Evolutionary conservation across 2,329 filamentous ascomycete genomes (phyloP).

Genomic region (Ophiocordyceps unilateralis): DNA sequence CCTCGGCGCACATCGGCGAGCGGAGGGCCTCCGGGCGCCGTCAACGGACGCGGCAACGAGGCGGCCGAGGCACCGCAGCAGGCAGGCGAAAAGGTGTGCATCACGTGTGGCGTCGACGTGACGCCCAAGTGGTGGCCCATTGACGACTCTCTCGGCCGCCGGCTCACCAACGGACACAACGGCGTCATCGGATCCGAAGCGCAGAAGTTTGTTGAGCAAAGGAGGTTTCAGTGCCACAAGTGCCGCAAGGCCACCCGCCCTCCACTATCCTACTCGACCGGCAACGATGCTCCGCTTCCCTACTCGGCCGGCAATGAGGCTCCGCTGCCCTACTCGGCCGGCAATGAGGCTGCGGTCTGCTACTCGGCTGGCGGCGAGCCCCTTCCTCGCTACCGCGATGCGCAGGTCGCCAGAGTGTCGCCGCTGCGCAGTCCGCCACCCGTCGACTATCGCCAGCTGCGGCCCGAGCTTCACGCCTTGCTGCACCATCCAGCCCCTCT

Average conservation of each 20-base stretch:
- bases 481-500: constrained; percentile 5
- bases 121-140: constrained; percentile 60
- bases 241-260: constrained; percentile 41
- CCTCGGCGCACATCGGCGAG: constrained; percentile 38
- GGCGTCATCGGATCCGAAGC: constrained; percentile 36
- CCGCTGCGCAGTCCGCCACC: constrained; percentile 13
- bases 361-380: too few relatives aligned
- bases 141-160: constrained; percentile 31
- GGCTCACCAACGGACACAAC: constrained; percentile 32
- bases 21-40: not conserved
- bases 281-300: too few relatives aligned
- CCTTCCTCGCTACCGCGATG: constrained; percentile 5
- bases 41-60: constrained; percentile 11
- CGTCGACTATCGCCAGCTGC: constrained; percentile 10
- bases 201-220: constrained; percentile 40
- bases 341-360: too few relatives aligned
- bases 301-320: too few relatives aligned
- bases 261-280: constrained; percentile 17
- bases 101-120: constrained; percentile 49
- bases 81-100: constrained; percentile 37
- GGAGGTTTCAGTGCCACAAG: constrained; percentile 58
- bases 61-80: constrained; percentile 13
- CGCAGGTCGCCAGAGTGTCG: constrained; percentile 6
- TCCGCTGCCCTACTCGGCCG: too few relatives aligned
- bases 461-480: constrained; percentile 5